Percentiles rank a stretch among this genome's conserved stretches.
Conservation (phyloP, 1,284 basidiomycete genomes). For the Microbotryum scabiosae region DNA sequence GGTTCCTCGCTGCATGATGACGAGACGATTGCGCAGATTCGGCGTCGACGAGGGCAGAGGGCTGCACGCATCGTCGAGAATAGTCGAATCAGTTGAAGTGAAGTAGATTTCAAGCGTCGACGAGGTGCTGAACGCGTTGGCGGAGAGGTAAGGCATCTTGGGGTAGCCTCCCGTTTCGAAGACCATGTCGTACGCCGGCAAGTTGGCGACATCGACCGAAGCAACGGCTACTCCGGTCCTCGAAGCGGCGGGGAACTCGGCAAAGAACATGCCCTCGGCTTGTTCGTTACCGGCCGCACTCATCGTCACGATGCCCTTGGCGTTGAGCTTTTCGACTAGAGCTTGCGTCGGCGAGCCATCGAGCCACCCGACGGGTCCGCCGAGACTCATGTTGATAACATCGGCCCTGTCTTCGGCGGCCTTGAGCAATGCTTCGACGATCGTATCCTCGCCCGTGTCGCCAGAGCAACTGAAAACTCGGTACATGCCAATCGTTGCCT, state of each 20-base stretch:
- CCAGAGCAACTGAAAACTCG: conserved; percentile 21
- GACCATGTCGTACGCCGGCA: conserved; percentile 30
- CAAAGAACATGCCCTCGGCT: conserved; percentile 24
- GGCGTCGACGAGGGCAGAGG: conserved; percentile 50
- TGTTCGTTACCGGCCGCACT: conserved; percentile 22
- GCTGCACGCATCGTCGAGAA: conserved; percentile 50
- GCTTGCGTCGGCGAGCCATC: conserved; percentile 13
- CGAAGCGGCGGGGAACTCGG: conserved; percentile 15
- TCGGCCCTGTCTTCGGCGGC: conserved; percentile 14
- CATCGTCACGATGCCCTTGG: conserved; percentile 10
- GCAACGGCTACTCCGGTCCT: conserved; percentile 6
- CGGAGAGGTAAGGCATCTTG: conserved; percentile 32
- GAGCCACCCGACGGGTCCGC: conserved; percentile 17
- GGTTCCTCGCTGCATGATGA: conserved; percentile 49
- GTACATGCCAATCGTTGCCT: conserved; percentile 30
- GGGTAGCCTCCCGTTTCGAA: conserved; percentile 32
- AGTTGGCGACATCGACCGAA: conserved; percentile 8
- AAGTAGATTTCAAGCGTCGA: conserved; percentile 35
- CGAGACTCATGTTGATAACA: conserved; percentile 24
- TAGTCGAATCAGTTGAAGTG: conserved; percentile 34
- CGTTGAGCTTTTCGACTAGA: conserved; percentile 11
- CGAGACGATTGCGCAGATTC: conserved; percentile 47
- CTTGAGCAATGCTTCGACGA: conserved; percentile 7
- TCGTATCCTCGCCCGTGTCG: conserved; percentile 10
- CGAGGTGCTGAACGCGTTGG: conserved; percentile 23